A percentile compares a stretch with the other conserved stretches of the same genome.
Evolutionary conservation across 148 eudicot species (phyloP).

Genomic region (Chenopodium quinoa): DNA sequence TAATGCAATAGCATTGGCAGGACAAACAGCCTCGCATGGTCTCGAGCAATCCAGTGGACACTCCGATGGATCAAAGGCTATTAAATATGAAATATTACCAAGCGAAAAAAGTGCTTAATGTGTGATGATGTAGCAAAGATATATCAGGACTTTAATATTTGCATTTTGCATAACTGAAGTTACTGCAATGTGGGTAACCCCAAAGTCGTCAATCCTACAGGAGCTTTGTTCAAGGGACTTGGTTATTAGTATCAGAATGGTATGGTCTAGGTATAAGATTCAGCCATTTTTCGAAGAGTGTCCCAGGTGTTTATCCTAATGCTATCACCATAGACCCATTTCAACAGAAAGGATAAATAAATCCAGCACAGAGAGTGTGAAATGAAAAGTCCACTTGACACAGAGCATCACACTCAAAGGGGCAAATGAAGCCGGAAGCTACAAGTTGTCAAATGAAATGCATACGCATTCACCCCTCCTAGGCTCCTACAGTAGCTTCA

Average conservation of each 20-base stretch:
- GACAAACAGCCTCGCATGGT: slow-evolving; percentile 85
- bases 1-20: slow-evolving; percentile 74
- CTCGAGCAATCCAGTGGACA: slow-evolving; percentile 88
- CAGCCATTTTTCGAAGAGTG: background rate
- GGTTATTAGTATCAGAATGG: background rate
- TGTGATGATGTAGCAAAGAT: background rate
- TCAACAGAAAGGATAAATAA: background rate
- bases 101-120: background rate
- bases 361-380: too few species aligned
- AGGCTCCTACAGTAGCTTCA: too few species aligned
- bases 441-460: background rate
- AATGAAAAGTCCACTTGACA: background rate
- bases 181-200: background rate
- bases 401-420: background rate
- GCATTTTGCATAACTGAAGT: background rate
- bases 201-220: background rate
- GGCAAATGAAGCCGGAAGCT: background rate
- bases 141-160: background rate
- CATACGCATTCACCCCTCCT: too few species aligned
- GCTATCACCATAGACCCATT: too few species aligned
- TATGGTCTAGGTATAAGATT: background rate
- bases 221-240: background rate
- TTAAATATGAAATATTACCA: background rate
- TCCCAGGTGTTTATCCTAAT: background rate
- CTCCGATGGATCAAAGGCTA: slow-evolving; percentile 82